Evolutionary conservation across 345 rosid genomes (phyloP).

Genomic region (Salix koriyanagi): DNA sequence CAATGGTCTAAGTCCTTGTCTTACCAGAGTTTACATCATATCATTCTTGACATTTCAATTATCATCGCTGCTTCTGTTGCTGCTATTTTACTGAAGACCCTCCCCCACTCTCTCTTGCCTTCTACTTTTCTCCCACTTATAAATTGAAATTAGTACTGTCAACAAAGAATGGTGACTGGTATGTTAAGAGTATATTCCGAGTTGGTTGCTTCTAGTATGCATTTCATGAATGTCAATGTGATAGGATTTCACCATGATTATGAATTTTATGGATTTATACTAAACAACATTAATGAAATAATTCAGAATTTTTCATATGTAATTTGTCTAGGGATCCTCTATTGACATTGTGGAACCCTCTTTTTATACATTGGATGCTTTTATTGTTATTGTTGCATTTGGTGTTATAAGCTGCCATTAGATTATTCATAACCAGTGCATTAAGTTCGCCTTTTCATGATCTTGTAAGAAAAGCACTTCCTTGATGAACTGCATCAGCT

Average conservation of each 20-base stretch:
- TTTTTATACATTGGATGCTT: neutral
- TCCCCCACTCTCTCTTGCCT: neutral
- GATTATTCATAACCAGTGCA: neutral
- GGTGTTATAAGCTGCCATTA: neutral
- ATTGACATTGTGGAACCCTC: neutral
- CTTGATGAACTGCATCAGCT: neutral
- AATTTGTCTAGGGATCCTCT: neutral
- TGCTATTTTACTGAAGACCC: neutral
- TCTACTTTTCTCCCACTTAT: neutral
- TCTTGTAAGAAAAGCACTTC: neutral
- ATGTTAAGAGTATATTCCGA: neutral
- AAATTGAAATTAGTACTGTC: neutral
- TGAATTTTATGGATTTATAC: neutral
- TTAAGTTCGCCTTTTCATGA: neutral
- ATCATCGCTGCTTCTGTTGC: neutral
- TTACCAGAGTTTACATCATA: neutral
- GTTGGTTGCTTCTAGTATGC: neutral
- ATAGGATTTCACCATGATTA: neutral
- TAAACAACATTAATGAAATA: neutral
- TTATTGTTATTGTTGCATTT: neutral
- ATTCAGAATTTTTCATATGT: neutral
- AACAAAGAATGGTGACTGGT: neutral
- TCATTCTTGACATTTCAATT: neutral
- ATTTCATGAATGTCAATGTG: neutral
- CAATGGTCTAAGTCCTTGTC: conserved; percentile 4